These are phyloP conservation scores for Jaenimonas drosophilae DNA, from an alignment of 208 protist species.

Conservation along the genomic window DNA sequence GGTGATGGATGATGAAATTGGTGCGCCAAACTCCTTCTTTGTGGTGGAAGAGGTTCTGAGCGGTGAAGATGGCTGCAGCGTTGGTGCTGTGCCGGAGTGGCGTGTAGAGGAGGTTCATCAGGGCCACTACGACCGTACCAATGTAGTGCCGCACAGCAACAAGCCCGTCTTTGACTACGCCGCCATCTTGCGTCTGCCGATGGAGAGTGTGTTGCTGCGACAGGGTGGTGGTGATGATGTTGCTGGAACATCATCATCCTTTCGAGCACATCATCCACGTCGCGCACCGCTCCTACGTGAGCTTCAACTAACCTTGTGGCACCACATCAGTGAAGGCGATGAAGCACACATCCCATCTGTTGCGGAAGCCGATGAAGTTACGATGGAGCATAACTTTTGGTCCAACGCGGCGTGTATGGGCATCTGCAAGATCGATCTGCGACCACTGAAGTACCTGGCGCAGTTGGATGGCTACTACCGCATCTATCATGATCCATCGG, in stretches of 20 bases:
- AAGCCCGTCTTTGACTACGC: conserved; percentile 70
- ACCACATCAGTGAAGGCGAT: conserved; percentile 6
- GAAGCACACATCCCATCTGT: neutral
- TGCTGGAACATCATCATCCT: too few species aligned
- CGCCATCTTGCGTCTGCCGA: conserved; percentile 47
- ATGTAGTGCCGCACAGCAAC: conserved; percentile 21
- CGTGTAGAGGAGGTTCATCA: conserved; percentile 37
- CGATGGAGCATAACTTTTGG: conserved; percentile 57
- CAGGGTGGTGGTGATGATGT: conserved; percentile 2
- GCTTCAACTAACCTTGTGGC: conserved; percentile 52
- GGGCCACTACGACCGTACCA: conserved; percentile 65
- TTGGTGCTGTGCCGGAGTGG: conserved; percentile 40
- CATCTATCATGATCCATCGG: conserved; percentile 8
- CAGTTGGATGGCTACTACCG: conserved; percentile 70
- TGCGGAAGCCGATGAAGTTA: neutral
- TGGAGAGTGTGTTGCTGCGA: conserved; percentile 14
- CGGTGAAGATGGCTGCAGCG: conserved; percentile 13
- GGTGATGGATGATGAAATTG: too few species aligned
- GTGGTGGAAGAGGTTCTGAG: conserved; percentile 69
- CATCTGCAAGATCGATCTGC: conserved; percentile 62
- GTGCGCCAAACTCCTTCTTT: conserved; percentile 50
- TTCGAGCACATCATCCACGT: too few species aligned
- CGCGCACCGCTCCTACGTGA: conserved; percentile 23
- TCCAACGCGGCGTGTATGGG: conserved; percentile 43
- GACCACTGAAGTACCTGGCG: conserved; percentile 55